phyloP scores from a whole-genome alignment of 164 flowering plant species.

The Amborella trichopoda region DNA sequence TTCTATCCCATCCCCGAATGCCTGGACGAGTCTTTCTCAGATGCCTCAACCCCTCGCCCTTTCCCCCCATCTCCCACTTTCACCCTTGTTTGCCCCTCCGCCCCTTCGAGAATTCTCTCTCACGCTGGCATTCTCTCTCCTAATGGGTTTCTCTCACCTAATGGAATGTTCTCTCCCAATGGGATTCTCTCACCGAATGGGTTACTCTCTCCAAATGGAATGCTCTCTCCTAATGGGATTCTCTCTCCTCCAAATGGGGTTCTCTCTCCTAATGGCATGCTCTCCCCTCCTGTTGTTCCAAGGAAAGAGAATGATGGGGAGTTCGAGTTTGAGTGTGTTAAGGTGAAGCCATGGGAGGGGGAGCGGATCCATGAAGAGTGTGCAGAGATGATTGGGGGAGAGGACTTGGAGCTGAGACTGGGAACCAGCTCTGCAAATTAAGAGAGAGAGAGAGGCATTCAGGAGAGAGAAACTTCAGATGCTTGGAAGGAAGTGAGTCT shows the following conservation, averaged over 20 bases:
- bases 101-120: no score
- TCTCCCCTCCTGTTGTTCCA: constrained; percentile 16
- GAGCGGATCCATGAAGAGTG: constrained; percentile 86
- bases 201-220: no score
- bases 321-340: constrained; percentile 66
- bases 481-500: no score
- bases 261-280: constrained; percentile 22
- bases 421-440: no score
- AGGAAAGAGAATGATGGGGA: no score
- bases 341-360: constrained; percentile 87
- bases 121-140: no score
- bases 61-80: constrained; percentile 82
- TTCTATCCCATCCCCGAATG: constrained; percentile 74
- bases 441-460: no score
- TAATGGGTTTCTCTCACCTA: no score
- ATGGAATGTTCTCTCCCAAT: no score
- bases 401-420: constrained; percentile 89
- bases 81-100: constrained; percentile 50
- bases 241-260: constrained; percentile 50
- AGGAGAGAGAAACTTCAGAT: no score
- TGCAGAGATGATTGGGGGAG: constrained; percentile 15
- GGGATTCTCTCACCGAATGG: no score
- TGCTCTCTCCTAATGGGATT: no score
- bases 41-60: constrained; percentile 50
- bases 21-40: constrained; percentile 67